These are phyloP conservation scores for Stemphylium vesicarium DNA, from an alignment of 2,329 filamentous ascomycete species.

Conservation along the genomic window DNA sequence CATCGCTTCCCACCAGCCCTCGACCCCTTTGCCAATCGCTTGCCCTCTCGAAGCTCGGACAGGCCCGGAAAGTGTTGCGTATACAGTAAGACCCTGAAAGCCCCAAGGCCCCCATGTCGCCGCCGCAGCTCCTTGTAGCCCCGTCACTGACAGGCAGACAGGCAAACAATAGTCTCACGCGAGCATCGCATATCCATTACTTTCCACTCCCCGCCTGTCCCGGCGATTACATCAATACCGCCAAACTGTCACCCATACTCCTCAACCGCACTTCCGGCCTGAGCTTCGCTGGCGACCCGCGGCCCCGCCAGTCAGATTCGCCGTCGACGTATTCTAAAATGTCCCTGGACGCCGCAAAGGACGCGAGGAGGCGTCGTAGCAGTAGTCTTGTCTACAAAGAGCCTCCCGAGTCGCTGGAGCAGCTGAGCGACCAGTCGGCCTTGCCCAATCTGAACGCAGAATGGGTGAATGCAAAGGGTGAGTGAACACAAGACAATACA, in stretches of 20 bases:
- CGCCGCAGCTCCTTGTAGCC: conserved; percentile 8
- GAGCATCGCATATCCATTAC: background rate
- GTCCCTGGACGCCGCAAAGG: conserved; percentile 54
- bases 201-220: conserved; percentile 1
- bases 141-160: background rate
- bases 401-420: conserved; percentile 93
- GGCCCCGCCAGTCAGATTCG: conserved; percentile 50
- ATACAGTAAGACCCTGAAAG: conserved; percentile 38
- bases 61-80: conserved; percentile 37
- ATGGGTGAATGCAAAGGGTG: conserved; percentile 99
- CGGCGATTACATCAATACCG: conserved; percentile 66
- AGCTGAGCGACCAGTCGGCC: conserved; percentile 94
- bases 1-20: background rate
- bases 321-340: conserved; percentile 36
- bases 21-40: background rate
- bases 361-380: conserved; percentile 85
- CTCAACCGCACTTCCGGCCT: conserved; percentile 77
- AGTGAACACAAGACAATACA: background rate
- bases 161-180: conserved; percentile 1
- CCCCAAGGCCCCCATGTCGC: conserved; percentile 2
- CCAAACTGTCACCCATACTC: conserved; percentile 94
- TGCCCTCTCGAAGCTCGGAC: conserved; percentile 31
- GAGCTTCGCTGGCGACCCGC: conserved; percentile 84
- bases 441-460: conserved; percentile 96
- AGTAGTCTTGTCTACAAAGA: conserved; percentile 99